phyloP scores from a whole-genome alignment of 768 basidiomycete species.

The Punctularia strigosozonata region DNA sequence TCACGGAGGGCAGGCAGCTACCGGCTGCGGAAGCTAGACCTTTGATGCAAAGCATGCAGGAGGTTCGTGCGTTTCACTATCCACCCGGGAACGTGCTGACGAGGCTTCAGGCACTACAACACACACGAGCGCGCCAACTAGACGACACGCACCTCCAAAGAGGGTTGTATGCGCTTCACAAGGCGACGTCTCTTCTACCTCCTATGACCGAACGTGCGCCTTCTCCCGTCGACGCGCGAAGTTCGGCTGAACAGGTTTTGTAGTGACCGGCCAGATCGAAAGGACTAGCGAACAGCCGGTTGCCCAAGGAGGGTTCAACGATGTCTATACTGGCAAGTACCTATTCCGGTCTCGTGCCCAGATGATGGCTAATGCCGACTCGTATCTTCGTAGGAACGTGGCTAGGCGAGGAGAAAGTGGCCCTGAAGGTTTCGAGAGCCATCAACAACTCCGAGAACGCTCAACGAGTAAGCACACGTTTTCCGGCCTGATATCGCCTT shows the following conservation, averaged over 20 bases:
- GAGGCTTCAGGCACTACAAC: constrained; percentile 4
- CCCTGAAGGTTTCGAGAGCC: constrained; percentile 6
- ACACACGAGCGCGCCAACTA: constrained; percentile 3
- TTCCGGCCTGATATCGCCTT: background rate
- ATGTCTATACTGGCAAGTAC: constrained; percentile 8
- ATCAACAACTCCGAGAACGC: background rate
- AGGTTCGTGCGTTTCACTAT: background rate
- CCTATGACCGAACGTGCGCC: constrained; percentile 9
- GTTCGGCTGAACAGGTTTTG: background rate
- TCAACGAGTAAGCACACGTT: background rate
- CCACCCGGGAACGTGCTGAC: background rate
- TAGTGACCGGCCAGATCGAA: constrained; percentile 6
- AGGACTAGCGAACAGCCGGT: constrained; percentile 5
- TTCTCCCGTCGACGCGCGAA: background rate
- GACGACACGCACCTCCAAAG: constrained; percentile 8
- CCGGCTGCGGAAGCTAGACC: too few relatives aligned
- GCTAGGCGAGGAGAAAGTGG: constrained; percentile 4
- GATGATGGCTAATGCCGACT: background rate
- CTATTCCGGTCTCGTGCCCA: constrained; percentile 1
- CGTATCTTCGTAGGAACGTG: constrained; percentile 5
- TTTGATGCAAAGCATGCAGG: background rate
- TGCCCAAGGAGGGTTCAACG: constrained; percentile 6
- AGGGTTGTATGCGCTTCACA: constrained; percentile 7
- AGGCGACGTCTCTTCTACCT: constrained; percentile 6
- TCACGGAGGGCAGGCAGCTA: background rate